Evolutionary conservation across 2,329 filamentous ascomycete genomes (phyloP).

Genomic region (Fusarium metavorans): DNA sequence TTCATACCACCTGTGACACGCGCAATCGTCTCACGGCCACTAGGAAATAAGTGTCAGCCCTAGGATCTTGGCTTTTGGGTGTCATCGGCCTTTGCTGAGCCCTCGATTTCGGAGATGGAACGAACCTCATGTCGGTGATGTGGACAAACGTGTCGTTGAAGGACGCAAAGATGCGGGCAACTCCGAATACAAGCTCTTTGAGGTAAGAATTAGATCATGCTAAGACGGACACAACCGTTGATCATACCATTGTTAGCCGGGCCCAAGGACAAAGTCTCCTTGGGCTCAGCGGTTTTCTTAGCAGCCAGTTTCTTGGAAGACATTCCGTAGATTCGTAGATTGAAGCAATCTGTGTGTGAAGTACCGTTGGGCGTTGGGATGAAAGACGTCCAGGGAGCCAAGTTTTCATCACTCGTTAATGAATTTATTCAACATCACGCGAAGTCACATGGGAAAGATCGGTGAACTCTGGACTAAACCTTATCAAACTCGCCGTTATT

Average conservation of each 20-base stretch:
- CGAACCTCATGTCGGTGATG: slow-evolving; percentile 97
- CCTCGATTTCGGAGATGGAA: slow-evolving; percentile 43
- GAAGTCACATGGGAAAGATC: background rate
- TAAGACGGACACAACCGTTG: background rate
- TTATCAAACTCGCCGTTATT: background rate
- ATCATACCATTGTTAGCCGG: background rate
- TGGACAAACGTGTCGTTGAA: slow-evolving; percentile 97
- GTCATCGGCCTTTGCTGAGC: background rate
- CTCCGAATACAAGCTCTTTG: slow-evolving; percentile 91
- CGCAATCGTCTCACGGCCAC: slow-evolving; percentile 99
- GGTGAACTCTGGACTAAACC: background rate
- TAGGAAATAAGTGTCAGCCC: slow-evolving; percentile 60
- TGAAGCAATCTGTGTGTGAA: no score
- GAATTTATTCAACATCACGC: background rate
- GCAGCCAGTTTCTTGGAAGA: background rate
- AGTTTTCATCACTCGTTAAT: background rate
- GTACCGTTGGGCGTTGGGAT: no score
- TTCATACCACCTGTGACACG: slow-evolving; percentile 99
- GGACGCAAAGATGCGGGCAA: slow-evolving; percentile 95
- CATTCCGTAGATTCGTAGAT: no score
- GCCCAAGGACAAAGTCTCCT: background rate
- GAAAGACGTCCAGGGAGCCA: background rate
- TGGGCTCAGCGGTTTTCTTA: background rate
- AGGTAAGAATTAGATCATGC: background rate
- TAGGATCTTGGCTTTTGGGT: background rate